phyloP scores from a whole-genome alignment of 352 stramenopile genomes.

The Detonula confervacea region DNA sequence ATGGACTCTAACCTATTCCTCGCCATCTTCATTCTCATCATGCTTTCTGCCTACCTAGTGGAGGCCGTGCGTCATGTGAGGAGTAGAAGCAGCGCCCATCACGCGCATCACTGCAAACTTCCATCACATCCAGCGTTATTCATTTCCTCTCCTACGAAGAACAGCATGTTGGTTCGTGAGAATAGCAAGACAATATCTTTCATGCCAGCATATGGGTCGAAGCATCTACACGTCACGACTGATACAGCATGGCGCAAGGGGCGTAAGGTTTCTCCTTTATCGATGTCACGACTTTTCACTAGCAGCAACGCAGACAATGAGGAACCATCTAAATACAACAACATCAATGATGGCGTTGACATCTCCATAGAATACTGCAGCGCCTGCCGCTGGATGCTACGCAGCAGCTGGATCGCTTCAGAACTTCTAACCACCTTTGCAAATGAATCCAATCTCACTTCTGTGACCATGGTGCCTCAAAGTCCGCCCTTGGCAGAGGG shows the following conservation, averaged over 20 bases:
- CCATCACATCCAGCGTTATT: neutral
- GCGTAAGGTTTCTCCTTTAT: too few species aligned
- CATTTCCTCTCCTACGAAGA: neutral
- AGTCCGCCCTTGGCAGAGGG: conserved; percentile 48
- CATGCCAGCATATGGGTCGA: neutral
- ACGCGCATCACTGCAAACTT: neutral
- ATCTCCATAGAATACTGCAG: conserved; percentile 91
- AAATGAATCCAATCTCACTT: conserved; percentile 71
- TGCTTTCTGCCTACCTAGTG: neutral
- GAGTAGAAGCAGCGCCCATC: neutral
- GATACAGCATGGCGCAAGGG: neutral
- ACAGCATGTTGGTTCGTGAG: neutral
- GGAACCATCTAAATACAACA: too few species aligned
- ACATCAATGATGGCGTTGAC: conserved; percentile 6
- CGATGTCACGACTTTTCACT: neutral
- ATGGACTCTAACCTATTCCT: neutral
- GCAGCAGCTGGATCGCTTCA: conserved; percentile 89
- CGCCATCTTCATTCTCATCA: neutral
- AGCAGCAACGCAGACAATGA: too few species aligned
- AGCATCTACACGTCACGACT: too few species aligned
- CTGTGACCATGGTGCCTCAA: conserved; percentile 65
- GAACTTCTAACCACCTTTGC: conserved; percentile 93
- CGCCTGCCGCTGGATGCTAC: conserved; percentile 90
- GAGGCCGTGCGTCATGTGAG: neutral
- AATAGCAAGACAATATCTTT: neutral